A percentile compares a stretch with the other conserved stretches of the same genome.
phyloP scores from a whole-genome alignment of 805 yeast genomes.

The Barnettozyma pratensis region DNA sequence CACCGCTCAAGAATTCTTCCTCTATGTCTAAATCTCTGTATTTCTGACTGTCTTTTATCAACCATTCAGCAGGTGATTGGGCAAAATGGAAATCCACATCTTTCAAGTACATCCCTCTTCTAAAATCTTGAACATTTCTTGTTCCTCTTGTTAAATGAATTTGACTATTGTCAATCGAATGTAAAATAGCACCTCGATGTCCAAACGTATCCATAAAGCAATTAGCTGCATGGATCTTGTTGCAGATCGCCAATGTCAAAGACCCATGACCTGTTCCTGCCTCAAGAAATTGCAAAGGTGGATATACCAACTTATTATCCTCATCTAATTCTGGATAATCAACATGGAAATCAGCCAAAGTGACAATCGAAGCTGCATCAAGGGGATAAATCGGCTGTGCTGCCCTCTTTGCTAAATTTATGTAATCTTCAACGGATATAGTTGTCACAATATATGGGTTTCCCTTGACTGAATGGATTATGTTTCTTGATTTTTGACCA shows the following conservation, averaged over 20 bases:
- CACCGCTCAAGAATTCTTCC: conserved; percentile 35
- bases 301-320: conserved; percentile 7
- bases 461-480: conserved; percentile 23
- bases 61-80: conserved; percentile 39
- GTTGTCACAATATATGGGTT: conserved; percentile 29
- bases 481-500: conserved; percentile 32
- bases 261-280: conserved; percentile 58
- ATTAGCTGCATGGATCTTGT: conserved; percentile 40
- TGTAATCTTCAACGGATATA: conserved; percentile 41
- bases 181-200: conserved; percentile 40
- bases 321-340: conserved; percentile 31
- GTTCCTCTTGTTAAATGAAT: conserved; percentile 38
- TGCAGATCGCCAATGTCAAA: conserved; percentile 38
- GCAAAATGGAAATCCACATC: conserved; percentile 41
- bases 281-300: conserved; percentile 39
- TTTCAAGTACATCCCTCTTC: conserved; percentile 37
- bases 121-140: conserved; percentile 34
- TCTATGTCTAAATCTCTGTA: conserved; percentile 22
- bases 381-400: conserved; percentile 49
- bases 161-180: conserved; percentile 37
- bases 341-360: conserved; percentile 41
- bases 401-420: conserved; percentile 33
- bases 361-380: conserved; percentile 44
- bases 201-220: conserved; percentile 26
- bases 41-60: conserved; percentile 21